Conservation (phyloP, 176 grass and related monocot species). For the Tuctoria greenei region DNA sequence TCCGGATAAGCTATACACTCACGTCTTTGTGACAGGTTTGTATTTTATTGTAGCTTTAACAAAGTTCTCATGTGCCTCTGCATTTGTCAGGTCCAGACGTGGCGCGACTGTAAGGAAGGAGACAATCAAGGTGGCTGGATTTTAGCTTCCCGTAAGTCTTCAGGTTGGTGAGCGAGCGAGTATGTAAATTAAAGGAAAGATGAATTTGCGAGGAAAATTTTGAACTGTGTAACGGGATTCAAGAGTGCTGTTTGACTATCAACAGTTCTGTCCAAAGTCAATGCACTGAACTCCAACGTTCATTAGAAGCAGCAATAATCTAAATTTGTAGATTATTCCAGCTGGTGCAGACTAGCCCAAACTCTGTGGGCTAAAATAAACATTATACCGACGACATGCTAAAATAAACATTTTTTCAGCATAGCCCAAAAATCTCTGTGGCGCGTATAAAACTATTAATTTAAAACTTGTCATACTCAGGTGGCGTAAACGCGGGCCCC, state of each 20-base stretch:
- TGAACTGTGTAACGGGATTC: neutral
- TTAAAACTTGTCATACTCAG: neutral
- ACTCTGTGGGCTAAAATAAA: too few species aligned
- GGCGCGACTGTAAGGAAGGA: neutral
- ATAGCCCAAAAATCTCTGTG: neutral
- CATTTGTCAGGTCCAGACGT: conserved; percentile 10
- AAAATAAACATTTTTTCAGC: neutral
- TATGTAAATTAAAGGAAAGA: neutral
- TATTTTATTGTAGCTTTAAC: neutral
- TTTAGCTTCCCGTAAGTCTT: neutral
- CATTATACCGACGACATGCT: neutral
- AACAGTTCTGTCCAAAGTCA: neutral
- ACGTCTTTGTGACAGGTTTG: neutral
- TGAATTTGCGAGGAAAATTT: neutral
- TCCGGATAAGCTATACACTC: neutral
- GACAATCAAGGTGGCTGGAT: neutral
- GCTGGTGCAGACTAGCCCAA: too few species aligned
- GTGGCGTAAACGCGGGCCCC: neutral
- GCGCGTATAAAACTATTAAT: neutral
- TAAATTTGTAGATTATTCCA: too few species aligned
- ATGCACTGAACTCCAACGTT: neutral
- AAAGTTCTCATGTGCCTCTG: neutral
- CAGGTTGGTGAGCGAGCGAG: conserved; percentile 27
- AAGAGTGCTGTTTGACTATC: neutral
- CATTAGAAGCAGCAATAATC: conserved; percentile 4